These are phyloP conservation scores for Gaertneriomyces semiglobifer DNA, from an alignment of 192 early-diverging fungal species.

Conservation along the genomic window DNA sequence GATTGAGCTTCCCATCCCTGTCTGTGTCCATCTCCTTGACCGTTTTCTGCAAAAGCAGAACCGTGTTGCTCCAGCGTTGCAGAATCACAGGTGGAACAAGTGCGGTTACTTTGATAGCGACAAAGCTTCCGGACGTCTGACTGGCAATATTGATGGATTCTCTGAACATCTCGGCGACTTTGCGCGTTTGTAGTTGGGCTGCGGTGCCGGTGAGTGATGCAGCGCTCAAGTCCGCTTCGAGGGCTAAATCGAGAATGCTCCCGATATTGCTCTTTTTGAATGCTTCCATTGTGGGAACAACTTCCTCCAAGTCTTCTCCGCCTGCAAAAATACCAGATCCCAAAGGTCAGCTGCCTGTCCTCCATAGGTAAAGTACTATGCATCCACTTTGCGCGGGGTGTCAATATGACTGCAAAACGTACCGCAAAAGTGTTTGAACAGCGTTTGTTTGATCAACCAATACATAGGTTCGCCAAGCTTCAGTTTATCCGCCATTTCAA, in stretches of 20 bases:
- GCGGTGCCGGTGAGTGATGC: constrained; percentile 25
- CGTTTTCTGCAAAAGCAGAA: constrained; percentile 42
- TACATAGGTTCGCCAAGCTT: constrained; percentile 52
- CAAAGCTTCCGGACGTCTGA: constrained; percentile 66
- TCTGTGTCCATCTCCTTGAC: constrained; percentile 43
- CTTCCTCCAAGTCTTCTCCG: constrained; percentile 82
- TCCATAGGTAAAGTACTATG: too few relatives aligned
- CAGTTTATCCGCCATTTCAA: constrained; percentile 53
- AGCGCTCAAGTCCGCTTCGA: constrained; percentile 60
- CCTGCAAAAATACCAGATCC: constrained; percentile 41
- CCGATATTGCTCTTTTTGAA: constrained; percentile 65
- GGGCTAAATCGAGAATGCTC: constrained; percentile 79
- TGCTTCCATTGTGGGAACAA: constrained; percentile 72
- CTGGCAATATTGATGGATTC: constrained; percentile 70
- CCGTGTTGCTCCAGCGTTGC: constrained; percentile 61
- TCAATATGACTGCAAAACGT: constrained; percentile 18
- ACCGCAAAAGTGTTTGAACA: constrained; percentile 91
- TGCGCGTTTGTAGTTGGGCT: constrained; percentile 48
- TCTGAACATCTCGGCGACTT: constrained; percentile 63
- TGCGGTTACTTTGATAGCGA: constrained; percentile 86
- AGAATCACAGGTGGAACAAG: constrained; percentile 73
- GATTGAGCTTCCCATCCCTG: constrained; percentile 20
- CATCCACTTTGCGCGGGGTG: neutral
- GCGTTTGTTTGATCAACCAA: constrained; percentile 74
- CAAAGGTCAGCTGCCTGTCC: too few relatives aligned